These are phyloP conservation scores for Microstegium vimineum DNA, from an alignment of 176 grass and related monocot species.

Conservation along the genomic window DNA sequence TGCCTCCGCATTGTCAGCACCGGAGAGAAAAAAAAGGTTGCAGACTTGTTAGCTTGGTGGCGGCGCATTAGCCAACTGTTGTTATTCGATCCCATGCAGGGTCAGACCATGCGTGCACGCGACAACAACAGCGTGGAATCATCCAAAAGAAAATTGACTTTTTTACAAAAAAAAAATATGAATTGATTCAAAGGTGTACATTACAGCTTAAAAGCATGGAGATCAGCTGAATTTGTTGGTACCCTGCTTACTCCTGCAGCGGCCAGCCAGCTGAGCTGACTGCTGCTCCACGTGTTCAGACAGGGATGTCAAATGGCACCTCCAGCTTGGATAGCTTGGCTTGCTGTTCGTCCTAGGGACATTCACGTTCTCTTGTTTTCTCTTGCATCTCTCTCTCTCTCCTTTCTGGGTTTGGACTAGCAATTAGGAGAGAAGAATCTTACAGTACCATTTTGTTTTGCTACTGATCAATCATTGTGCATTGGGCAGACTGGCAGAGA, in stretches of 20 bases:
- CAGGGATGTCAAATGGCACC: background rate
- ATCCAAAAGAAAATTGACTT: background rate
- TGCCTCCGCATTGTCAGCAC: too few species aligned
- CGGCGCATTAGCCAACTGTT: background rate
- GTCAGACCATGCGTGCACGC: background rate
- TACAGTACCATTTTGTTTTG: background rate
- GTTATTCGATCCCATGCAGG: background rate
- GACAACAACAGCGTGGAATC: background rate
- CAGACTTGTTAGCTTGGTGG: background rate
- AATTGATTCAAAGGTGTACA: background rate
- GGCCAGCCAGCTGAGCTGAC: background rate
- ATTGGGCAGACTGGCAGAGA: too few species aligned
- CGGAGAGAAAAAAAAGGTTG: background rate
- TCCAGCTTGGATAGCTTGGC: constrained; percentile 23
- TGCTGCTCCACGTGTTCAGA: background rate
- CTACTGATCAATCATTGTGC: background rate
- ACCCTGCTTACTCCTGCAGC: background rate
- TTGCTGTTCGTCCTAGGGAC: background rate
- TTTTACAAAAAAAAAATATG: background rate
- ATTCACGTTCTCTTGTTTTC: background rate
- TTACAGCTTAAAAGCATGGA: background rate
- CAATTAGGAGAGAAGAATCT: background rate
- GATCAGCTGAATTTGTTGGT: background rate
- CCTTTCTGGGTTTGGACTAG: background rate
- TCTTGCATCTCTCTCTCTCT: background rate